Evolutionary conservation across 371 early-diverging fungal species (phyloP).

Genomic region (Lichtheimia corymbifera): DNA sequence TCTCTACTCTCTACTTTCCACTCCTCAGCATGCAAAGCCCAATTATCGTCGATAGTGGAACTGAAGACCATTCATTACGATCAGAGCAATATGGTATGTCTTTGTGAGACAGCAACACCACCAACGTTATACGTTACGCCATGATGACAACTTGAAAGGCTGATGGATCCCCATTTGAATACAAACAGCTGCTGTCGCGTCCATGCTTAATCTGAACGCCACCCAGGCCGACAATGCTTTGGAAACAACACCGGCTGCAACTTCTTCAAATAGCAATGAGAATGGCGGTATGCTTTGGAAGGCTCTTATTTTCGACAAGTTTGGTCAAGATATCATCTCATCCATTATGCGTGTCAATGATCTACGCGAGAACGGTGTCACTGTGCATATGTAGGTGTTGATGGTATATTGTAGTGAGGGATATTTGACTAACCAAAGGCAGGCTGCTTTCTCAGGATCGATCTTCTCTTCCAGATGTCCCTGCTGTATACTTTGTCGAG

Average conservation of each 20-base stretch:
- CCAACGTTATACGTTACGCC: too few relatives aligned
- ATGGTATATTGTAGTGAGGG: background rate
- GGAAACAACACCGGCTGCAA: constrained; percentile 8
- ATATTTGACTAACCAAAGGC: background rate
- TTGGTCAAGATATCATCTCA: constrained; percentile 94
- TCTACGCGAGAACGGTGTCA: constrained; percentile 97
- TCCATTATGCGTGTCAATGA: constrained; percentile 97
- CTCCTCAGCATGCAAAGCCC: too few relatives aligned
- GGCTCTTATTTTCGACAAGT: constrained; percentile 94
- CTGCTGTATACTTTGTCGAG: constrained; percentile 97
- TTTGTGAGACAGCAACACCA: too few relatives aligned
- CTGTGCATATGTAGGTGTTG: constrained; percentile 88
- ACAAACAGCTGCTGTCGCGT: constrained; percentile 39
- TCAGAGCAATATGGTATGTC: too few relatives aligned
- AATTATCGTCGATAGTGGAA: too few relatives aligned
- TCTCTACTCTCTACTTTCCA: too few relatives aligned
- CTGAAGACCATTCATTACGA: too few relatives aligned
- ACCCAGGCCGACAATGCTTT: constrained; percentile 9
- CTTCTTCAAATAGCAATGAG: constrained; percentile 9
- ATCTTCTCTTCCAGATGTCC: constrained; percentile 91
- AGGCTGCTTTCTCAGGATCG: constrained; percentile 80
- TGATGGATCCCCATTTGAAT: too few relatives aligned
- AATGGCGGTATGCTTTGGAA: constrained; percentile 80
- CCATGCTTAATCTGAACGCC: constrained; percentile 58
- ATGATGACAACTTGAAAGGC: too few relatives aligned